Percentiles rank a stretch among this genome's conserved stretches.
These are phyloP conservation scores for Eimeria brunetti DNA, from an alignment of 169 alveolate species.

Conservation along the genomic window DNA sequence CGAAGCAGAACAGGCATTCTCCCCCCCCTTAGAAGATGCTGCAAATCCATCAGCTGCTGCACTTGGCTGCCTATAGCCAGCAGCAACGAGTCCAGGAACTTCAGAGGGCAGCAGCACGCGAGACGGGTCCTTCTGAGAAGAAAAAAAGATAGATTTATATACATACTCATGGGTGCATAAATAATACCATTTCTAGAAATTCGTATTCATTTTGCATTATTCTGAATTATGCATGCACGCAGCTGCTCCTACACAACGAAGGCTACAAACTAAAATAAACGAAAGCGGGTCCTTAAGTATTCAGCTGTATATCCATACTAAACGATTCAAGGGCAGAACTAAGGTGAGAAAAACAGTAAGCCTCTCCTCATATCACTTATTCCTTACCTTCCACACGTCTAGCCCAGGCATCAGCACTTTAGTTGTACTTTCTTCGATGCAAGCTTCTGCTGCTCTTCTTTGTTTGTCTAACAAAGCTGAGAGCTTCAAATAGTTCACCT, in stretches of 20 bases:
- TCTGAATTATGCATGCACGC: neutral
- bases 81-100: constrained; percentile 96
- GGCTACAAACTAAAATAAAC: neutral
- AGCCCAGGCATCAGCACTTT: constrained; percentile 91
- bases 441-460: constrained; percentile 90
- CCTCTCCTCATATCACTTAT: neutral
- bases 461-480: constrained; percentile 94
- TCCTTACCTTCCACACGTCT: constrained; percentile 84
- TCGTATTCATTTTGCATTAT: too few species aligned
- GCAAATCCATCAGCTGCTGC: constrained; percentile 15
- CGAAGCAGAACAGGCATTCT: constrained; percentile 77
- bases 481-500: constrained; percentile 95
- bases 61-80: constrained; percentile 94
- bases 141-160: neutral
- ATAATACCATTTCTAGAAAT: neutral
- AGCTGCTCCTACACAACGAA: too few species aligned
- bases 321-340: neutral
- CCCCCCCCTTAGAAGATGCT: constrained; percentile 20
- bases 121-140: constrained; percentile 76
- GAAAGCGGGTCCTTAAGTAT: neutral
- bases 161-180: neutral
- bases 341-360: neutral
- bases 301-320: neutral
- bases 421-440: constrained; percentile 91
- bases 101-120: constrained; percentile 86